Evolutionary conservation across 169 alveolate genomes (phyloP).

Genomic region (Eimeria maxima): DNA sequence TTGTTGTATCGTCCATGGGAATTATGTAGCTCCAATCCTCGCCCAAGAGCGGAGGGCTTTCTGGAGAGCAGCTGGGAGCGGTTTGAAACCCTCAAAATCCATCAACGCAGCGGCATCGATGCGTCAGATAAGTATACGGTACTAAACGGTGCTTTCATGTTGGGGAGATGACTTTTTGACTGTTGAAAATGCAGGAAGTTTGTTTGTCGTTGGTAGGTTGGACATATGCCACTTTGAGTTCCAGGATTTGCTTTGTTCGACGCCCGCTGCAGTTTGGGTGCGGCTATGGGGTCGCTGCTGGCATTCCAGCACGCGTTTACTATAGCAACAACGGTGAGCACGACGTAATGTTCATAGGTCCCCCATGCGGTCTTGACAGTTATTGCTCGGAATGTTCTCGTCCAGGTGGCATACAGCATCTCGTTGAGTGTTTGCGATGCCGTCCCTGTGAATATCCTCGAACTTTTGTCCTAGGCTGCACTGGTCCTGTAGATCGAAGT

Average conservation of each 20-base stretch:
- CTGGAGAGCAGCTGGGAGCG: not conserved
- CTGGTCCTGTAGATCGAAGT: slow-evolving; percentile 42
- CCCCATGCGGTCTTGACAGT: not conserved
- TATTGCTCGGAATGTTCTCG: slow-evolving; percentile 29
- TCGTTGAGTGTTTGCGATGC: not conserved
- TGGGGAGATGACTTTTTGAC: not conserved
- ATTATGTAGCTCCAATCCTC: not conserved
- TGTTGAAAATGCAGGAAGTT: not conserved
- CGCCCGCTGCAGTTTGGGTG: not conserved
- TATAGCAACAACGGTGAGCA: not conserved
- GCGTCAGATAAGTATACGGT: not conserved
- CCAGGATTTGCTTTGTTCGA: not conserved
- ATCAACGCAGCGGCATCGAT: not conserved
- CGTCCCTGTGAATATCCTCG: not conserved
- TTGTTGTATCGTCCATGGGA: not conserved
- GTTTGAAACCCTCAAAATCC: not conserved
- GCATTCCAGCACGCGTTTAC: not conserved
- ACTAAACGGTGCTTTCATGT: not conserved
- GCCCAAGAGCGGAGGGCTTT: not conserved
- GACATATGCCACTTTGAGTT: not conserved
- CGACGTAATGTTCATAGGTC: not conserved
- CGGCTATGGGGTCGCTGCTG: not conserved
- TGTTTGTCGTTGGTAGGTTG: not conserved
- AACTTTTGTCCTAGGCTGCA: not conserved
- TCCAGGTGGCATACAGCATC: not conserved